These are phyloP conservation scores for Grosmannia penicillata DNA, from an alignment of 2,329 filamentous ascomycete genomes.

Conservation along the genomic window DNA sequence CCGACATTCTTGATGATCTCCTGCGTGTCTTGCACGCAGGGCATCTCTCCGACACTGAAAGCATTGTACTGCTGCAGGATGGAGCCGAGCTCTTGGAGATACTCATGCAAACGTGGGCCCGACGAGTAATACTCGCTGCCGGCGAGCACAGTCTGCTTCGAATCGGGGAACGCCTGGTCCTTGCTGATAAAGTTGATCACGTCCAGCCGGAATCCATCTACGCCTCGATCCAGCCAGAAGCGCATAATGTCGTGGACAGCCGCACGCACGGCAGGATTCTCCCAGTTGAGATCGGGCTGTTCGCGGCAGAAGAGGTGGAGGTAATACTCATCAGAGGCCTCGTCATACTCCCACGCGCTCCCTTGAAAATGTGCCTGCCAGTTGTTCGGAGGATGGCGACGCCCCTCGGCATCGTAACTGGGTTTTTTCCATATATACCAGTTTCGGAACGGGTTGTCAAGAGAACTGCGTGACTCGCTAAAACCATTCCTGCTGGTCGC, in stretches of 20 bases:
- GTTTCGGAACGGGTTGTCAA: conserved; percentile 46
- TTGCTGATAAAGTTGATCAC: conserved; percentile 62
- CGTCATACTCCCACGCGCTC: conserved; percentile 56
- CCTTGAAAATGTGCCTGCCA: conserved; percentile 49
- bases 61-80: conserved; percentile 52
- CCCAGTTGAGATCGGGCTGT: conserved; percentile 67
- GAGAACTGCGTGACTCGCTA: conserved; percentile 45
- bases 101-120: conserved; percentile 40
- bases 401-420: conserved; percentile 37
- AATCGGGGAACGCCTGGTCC: conserved; percentile 37
- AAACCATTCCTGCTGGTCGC: conserved; percentile 58
- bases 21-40: conserved; percentile 3
- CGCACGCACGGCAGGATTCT: conserved; percentile 49
- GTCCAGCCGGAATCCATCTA: conserved; percentile 58
- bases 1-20: conserved; percentile 6
- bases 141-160: conserved; percentile 18
- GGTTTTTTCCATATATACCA: conserved; percentile 24
- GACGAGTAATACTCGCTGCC: conserved; percentile 34
- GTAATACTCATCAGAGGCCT: conserved; percentile 57
- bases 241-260: conserved; percentile 60
- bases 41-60: conserved; percentile 50
- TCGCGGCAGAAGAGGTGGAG: conserved; percentile 53
- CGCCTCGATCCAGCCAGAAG: conserved; percentile 64
- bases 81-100: conserved; percentile 53
- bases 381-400: conserved; percentile 57